Base-by-base conservation (phyloP, 2,329 filamentous ascomycete species). In the Eurotiales sp. region DNA sequence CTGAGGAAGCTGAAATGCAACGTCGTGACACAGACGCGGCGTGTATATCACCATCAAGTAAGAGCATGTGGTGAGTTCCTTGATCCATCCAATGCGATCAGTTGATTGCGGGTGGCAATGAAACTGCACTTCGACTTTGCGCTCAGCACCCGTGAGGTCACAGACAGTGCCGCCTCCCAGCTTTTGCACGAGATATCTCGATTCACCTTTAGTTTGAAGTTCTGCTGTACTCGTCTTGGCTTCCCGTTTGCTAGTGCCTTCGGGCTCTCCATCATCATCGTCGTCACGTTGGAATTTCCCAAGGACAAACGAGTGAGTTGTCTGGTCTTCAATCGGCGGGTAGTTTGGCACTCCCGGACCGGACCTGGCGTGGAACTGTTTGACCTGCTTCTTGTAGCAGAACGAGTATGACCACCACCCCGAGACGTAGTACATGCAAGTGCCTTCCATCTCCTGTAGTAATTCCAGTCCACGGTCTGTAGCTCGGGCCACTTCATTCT, bases 381-480 rank as follows among this genome's bases (percentile, higher is more conserved):
- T 87, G 55, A 96, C 85, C 56, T 92, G 84, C 55, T 85, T 80
- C 64, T 88, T 88, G 72, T 95, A 93, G 76, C 91, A 96, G 69
- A 96, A 96, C 60, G 86, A 87, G 71, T 96, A 96, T 64, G 87
- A 93, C 91, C 91, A 96, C 91, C 91, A 96, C 0, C 91, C 91
- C 1, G 84, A 87, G 58, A 90, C 73, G 66, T 83, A 88, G 73
- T 92, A 95, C 56, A 96, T 81, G 68, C 91, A 96, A 46, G 81
- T 80, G 3, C 85, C 87, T 48, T 91, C 81, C 70, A 96, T 85
- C 22, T 85, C 83, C 57, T 82, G 80, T 46, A 96, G 75, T 19
- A 96, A 77, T 62, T 93, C 87, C 79, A 88, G 87, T 5, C 91
- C 91, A 44, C 84, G 84, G 27, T 83, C 79, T 1, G 86, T 87